Evolutionary conservation across 2,329 filamentous ascomycete genomes (phyloP), one percentile per base, ranked within the genome.

Genomic region (Neoscytalidium dimidiatum): DNA sequence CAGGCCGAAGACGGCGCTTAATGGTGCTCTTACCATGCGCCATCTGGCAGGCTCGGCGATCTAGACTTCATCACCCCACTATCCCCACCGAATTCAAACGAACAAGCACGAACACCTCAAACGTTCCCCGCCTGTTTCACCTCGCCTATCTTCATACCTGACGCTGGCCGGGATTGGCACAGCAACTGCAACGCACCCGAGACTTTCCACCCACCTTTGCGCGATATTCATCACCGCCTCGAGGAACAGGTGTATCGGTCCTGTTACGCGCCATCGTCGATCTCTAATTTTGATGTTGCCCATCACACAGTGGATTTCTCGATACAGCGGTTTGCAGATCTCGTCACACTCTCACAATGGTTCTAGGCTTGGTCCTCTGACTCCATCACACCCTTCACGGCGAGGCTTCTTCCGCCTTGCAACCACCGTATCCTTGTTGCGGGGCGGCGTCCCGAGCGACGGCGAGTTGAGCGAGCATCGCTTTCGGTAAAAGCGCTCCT

Each of bases 41-140:
- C 56, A 60, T 60, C 41, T 60, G 56, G 56, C 56, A 60, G 56
- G n/a, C 26, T 60, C 38, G 56, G 56, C 41, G 38, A 60, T 60
- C 56, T 60, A 60, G 56, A 33, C 56, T 60, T 31, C 26, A 9
- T 46, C 56, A 60, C 56, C 56, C 56, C 56, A 60, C 56, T 60
- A 33, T 60, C 56, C 17, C 56, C 56, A 60, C 56, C 56, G 19
- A 46, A 44, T 17, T 60, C 56, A 60, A 60, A 60, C 56, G 41
- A 60, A 60, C 38, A 46, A 28, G 14, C 26, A 60, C 56, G 38
- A 46, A 60, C 56, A 60, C 56, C 56, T 60, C 56, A 60, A 46
- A 60, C 56, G 41, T 60, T 14, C 56, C 33, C 56, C 56, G 43
- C 56, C 28, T 46, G 56, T 60, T 60, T 46, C 38, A 60, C 26